phyloP scores from a whole-genome alignment of 805 yeast species.

The Sugiyamaella boreocaroliniensis region DNA sequence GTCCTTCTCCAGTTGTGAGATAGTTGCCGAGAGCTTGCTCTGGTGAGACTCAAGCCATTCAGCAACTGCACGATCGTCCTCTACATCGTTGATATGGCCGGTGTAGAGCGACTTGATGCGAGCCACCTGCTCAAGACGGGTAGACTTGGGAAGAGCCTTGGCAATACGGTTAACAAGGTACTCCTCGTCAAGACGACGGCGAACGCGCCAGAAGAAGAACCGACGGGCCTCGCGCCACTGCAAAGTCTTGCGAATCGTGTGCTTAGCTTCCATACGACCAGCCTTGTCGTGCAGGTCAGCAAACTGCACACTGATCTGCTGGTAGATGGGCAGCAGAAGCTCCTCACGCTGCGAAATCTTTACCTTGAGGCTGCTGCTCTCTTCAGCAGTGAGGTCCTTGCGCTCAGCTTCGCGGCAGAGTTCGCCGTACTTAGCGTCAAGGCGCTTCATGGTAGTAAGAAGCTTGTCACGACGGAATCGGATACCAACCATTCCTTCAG shows the following conservation, averaged over 20 bases:
- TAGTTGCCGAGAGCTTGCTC: conserved; percentile 42
- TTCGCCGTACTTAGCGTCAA: conserved; percentile 68
- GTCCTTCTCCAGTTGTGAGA: conserved; percentile 22
- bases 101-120: conserved; percentile 87
- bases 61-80: conserved; percentile 72
- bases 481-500: conserved; percentile 98
- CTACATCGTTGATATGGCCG: conserved; percentile 52
- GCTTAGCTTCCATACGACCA: conserved; percentile 95
- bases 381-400: conserved; percentile 50
- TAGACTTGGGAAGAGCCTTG: conserved; percentile 51
- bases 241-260: conserved; percentile 75
- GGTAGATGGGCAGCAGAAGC: conserved; percentile 75
- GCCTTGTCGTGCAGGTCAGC: conserved; percentile 98
- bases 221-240: conserved; percentile 87
- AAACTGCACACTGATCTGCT: conserved; percentile 88
- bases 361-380: conserved; percentile 56
- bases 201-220: conserved; percentile 97
- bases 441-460: conserved; percentile 82
- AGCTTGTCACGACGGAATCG: conserved; percentile 93
- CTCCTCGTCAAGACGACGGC: conserved; percentile 92
- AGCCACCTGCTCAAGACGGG: conserved; percentile 75
- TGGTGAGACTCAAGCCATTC: conserved; percentile 81
- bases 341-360: conserved; percentile 74
- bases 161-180: conserved; percentile 71
- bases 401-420: conserved; percentile 49